phyloP scores from a whole-genome alignment of 345 rosid species.

The Euphorbia lathyris region DNA sequence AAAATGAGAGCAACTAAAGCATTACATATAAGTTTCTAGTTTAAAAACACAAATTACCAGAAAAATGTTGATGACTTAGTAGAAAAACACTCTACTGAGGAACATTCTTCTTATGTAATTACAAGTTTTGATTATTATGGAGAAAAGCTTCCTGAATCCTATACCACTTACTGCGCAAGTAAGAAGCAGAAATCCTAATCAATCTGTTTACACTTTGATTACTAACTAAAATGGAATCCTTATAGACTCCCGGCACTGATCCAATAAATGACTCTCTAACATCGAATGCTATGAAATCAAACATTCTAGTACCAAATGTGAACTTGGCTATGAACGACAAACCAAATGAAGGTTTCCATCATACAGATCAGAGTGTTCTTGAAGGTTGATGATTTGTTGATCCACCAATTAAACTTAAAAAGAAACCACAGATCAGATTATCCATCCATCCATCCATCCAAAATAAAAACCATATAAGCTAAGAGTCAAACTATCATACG shows the following conservation, averaged over 20 bases:
- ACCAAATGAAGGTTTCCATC: not conserved
- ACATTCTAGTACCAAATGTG: not conserved
- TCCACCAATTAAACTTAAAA: not conserved
- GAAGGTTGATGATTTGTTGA: too few species aligned
- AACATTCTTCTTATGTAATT: conserved; percentile 3
- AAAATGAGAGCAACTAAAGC: not conserved
- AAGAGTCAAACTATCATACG: too few species aligned
- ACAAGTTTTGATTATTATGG: not conserved
- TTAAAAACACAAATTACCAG: not conserved
- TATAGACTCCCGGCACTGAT: not conserved
- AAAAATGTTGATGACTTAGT: not conserved
- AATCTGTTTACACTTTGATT: not conserved
- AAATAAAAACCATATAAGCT: not conserved
- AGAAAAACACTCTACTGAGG: not conserved
- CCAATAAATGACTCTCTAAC: not conserved
- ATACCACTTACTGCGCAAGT: not conserved
- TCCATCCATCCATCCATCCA: not conserved
- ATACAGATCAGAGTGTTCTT: too few species aligned
- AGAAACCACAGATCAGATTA: conserved; percentile 8
- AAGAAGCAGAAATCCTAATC: not conserved
- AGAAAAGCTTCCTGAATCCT: not conserved
- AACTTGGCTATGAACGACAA: not conserved
- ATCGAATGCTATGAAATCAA: not conserved
- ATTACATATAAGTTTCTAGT: not conserved
- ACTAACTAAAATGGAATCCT: not conserved